Base-by-base conservation (phyloP, 495 filamentous ascomycete genomes). In the Penicillium ucsense region DNA sequence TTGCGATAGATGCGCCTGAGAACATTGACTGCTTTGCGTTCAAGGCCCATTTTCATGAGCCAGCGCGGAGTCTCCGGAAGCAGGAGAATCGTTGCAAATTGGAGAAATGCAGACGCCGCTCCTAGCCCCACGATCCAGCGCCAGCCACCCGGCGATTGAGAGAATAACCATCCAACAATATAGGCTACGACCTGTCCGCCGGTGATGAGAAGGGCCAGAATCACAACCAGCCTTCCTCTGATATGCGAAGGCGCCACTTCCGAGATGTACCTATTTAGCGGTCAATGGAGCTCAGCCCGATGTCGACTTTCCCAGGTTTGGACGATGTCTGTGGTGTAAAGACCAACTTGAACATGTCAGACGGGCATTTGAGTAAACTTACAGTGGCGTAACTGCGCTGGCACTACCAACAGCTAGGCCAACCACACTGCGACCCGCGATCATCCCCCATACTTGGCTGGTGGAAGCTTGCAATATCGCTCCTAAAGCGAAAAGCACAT, bases 121-220 rank as follows among this genome's bases (percentile, higher is more conserved):
- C 90, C 90, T 7, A 96, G 66, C 0, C 90, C 90, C 1, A 96
- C 88, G 74, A 94, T 86, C 81, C 85, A 94, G 47, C 89, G 70
- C 90, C 90, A 96, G 20, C 84, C 88, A 9, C 76, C 78, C 35
- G 65, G 58, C 46, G 75, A 68, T n/a, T 73, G 70, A 11, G 72
- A 77, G 37, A 76, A 84, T 6, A 73, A 59, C 81, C 79, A 94
- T 3, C 80, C 88, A 35, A 86, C 66, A 28, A 89, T 60, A 58
- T 96, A 96, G 5, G 89, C 88, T 10, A 92, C 73, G 3, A 95
- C 84, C 62, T 94, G 89, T 1, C 90, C 90, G 11, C 82, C 67
- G 1, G 89, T 94, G 38, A 95, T 84, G 43, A 89, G 85, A n/a
- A 95, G 65, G 8, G 81, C 76, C 40, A 84, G 76, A 44, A 92